Evolutionary conservation across 768 basidiomycete species (phyloP).

Genomic region (Suillus luteus): DNA sequence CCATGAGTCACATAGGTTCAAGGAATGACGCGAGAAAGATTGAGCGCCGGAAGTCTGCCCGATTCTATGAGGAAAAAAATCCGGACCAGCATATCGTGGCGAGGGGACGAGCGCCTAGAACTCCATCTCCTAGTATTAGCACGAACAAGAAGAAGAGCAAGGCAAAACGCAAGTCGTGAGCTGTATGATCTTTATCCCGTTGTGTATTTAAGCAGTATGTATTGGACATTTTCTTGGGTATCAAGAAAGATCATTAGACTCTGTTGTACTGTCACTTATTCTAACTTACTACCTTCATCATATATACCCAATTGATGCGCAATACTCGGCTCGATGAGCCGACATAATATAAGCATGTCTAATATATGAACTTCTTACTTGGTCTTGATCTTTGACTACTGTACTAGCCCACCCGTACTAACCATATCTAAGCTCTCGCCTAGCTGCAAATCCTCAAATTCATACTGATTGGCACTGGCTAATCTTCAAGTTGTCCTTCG

Average conservation of each 20-base stretch:
- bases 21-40: conserved; percentile 18
- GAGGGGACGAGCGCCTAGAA: conserved; percentile 32
- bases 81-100: conserved; percentile 13
- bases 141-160: conserved; percentile 5
- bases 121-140: conserved; percentile 16
- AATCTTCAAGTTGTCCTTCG: not conserved
- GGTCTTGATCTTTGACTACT: too few species aligned
- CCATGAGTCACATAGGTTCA: conserved; percentile 18
- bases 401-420: too few species aligned
- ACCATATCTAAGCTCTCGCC: too few species aligned
- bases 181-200: not conserved
- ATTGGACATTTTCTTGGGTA: conserved; percentile 1
- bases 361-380: too few species aligned
- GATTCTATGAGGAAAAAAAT: conserved; percentile 16
- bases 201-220: conserved; percentile 7
- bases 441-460: too few species aligned
- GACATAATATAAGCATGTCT: too few species aligned
- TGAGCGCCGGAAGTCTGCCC: conserved; percentile 11
- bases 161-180: not conserved
- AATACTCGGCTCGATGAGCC: not conserved
- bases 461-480: not conserved
- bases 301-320: not conserved
- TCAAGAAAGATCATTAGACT: not conserved
- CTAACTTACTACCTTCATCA: not conserved
- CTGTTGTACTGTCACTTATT: conserved; percentile 5